Evolutionary conservation across 495 filamentous ascomycete genomes (phyloP).

Genomic region (Podospora comata): DNA sequence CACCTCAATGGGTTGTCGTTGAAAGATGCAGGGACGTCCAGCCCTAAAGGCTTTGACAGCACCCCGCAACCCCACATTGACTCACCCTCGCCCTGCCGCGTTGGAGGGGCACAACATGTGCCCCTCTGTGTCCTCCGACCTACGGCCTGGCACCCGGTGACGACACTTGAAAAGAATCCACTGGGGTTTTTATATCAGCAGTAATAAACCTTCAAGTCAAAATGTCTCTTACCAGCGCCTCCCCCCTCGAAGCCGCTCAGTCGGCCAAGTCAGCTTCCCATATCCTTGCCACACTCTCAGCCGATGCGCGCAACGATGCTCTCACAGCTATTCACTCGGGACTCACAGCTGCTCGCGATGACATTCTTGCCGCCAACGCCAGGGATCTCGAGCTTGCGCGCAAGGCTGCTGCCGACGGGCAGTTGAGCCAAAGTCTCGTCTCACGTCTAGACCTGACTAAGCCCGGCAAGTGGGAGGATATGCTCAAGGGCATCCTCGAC

Average conservation of each 20-base stretch:
- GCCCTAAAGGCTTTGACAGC: background rate
- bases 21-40: conserved; percentile 2
- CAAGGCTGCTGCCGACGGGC: conserved; percentile 66
- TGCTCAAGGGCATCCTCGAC: conserved; percentile 92
- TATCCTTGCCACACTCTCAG: conserved; percentile 61
- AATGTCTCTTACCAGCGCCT: conserved; percentile 77
- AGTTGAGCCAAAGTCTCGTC: conserved; percentile 79
- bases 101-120: background rate
- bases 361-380: conserved; percentile 82
- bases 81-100: conserved; percentile 7
- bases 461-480: conserved; percentile 92
- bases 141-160: conserved; percentile 1
- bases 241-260: conserved; percentile 61
- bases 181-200: conserved; percentile 5
- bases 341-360: conserved; percentile 61
- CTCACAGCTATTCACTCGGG: conserved; percentile 75
- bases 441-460: conserved; percentile 83
- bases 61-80: conserved; percentile 13
- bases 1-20: background rate
- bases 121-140: background rate
- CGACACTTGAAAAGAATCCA: conserved; percentile 3
- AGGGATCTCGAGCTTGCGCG: conserved; percentile 72
- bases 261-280: conserved; percentile 69
- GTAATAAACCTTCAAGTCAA: background rate
- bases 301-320: conserved; percentile 71